Conservation (phyloP, 2,329 filamentous ascomycete genomes). For the Colletotrichum sp. region DNA sequence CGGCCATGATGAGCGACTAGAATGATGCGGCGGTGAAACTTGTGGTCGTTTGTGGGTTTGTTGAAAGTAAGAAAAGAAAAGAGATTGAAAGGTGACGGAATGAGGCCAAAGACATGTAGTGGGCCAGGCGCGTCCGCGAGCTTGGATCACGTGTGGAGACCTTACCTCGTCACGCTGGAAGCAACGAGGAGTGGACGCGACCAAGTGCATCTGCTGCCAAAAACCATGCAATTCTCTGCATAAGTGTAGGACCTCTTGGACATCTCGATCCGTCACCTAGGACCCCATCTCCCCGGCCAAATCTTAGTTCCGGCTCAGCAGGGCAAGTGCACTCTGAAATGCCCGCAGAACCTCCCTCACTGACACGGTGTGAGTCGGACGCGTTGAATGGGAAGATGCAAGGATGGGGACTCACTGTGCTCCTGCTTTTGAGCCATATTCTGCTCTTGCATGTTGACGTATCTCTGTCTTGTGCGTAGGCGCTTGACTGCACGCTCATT, state of each 20-base stretch:
- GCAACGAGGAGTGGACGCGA: background rate
- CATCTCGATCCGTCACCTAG: background rate
- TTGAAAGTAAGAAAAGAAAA: background rate
- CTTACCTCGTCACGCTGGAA: background rate
- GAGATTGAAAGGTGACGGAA: background rate
- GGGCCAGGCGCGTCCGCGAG: slow-evolving; percentile 7
- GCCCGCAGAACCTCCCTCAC: slow-evolving; percentile 64
- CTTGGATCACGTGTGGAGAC: slow-evolving; percentile 19
- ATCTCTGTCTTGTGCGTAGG: slow-evolving; percentile 78
- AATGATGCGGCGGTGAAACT: background rate
- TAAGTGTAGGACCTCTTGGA: background rate
- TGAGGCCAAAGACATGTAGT: background rate
- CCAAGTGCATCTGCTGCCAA: background rate
- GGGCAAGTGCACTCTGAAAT: slow-evolving; percentile 65
- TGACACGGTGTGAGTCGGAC: slow-evolving; percentile 29
- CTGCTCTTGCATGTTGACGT: slow-evolving; percentile 77
- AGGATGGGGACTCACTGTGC: slow-evolving; percentile 69
- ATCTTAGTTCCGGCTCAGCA: slow-evolving; percentile 42
- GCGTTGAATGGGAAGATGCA: background rate
- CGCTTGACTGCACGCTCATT: slow-evolving; percentile 79
- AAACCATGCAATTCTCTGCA: background rate
- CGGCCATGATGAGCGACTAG: background rate
- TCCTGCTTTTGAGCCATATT: slow-evolving; percentile 75
- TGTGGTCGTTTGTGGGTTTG: background rate
- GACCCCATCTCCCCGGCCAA: background rate